phyloP scores from a whole-genome alignment of 2,329 filamentous ascomycete species.

The Hypoxylon sp. region DNA sequence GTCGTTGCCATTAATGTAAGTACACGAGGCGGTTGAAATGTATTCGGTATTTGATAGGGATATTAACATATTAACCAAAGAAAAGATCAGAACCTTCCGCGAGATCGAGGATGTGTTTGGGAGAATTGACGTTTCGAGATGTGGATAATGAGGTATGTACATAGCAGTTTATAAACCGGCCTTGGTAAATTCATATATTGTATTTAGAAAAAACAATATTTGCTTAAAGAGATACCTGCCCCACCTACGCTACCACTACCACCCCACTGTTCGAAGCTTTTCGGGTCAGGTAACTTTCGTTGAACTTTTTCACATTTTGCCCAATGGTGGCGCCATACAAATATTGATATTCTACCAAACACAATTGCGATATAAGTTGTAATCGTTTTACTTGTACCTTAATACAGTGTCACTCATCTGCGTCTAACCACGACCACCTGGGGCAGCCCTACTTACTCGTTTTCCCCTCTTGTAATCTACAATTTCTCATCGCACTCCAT shows the following conservation, averaged over 20 bases:
- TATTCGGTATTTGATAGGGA: background rate
- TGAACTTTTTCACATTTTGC: constrained; percentile 1
- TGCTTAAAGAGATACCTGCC: background rate
- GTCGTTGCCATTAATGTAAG: constrained; percentile 7
- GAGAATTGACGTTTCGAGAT: constrained; percentile 4
- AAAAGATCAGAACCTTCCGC: constrained; percentile 6
- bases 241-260: constrained; percentile 7
- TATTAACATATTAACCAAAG: background rate
- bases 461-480: background rate
- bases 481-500: background rate
- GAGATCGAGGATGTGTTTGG: background rate
- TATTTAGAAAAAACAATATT: no score
- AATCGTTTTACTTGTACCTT: background rate
- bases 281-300: no score
- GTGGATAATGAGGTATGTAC: no score
- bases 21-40: background rate
- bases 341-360: background rate
- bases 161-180: no score
- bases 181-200: background rate
- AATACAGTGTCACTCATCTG: background rate
- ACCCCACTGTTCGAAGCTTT: no score
- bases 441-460: background rate
- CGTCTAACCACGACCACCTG: background rate
- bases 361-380: background rate
- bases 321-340: background rate